Percentiles rank a stretch among this genome's conserved stretches.
These are phyloP conservation scores for Pythium rhizo-oryzae DNA, from an alignment of 352 stramenopile genomes.

Conservation along the genomic window DNA sequence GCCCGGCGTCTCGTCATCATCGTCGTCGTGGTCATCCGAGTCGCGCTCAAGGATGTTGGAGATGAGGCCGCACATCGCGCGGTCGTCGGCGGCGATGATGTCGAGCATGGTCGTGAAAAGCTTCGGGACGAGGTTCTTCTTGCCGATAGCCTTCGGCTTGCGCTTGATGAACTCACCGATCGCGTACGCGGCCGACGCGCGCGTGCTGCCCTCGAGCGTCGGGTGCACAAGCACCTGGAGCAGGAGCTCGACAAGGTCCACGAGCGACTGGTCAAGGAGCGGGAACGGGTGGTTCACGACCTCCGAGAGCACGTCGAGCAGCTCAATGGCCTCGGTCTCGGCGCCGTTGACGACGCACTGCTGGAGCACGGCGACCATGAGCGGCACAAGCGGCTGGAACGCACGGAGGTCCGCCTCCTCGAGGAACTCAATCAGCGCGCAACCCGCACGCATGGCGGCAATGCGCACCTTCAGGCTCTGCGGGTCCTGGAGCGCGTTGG, in stretches of 20 bases:
- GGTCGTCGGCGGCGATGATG: conserved; percentile 77
- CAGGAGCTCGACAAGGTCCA: conserved; percentile 81
- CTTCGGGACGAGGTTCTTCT: conserved; percentile 80
- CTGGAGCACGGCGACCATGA: conserved; percentile 88
- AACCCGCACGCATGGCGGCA: conserved; percentile 79
- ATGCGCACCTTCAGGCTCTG: conserved; percentile 85
- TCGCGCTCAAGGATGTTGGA: conserved; percentile 81
- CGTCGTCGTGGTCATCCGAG: conserved; percentile 56
- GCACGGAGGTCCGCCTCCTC: conserved; percentile 66
- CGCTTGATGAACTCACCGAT: conserved; percentile 89
- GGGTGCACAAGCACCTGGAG: conserved; percentile 81
- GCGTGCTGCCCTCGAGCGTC: conserved; percentile 77
- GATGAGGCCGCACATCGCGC: conserved; percentile 83
- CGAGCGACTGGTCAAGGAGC: conserved; percentile 81
- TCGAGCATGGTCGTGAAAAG: conserved; percentile 89
- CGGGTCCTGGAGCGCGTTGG: conserved; percentile 70
- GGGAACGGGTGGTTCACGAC: conserved; percentile 85
- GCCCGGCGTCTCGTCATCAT: conserved; percentile 73
- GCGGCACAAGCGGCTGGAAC: conserved; percentile 77
- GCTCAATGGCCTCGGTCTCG: conserved; percentile 83
- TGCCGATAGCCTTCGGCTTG: conserved; percentile 88
- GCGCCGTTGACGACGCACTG: conserved; percentile 79
- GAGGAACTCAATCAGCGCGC: conserved; percentile 79
- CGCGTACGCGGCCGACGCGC: conserved; percentile 75
- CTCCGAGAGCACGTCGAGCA: conserved; percentile 87